Base-by-base conservation (phyloP, 352 stramenopile species). In the Phytophthora quininea region DNA sequence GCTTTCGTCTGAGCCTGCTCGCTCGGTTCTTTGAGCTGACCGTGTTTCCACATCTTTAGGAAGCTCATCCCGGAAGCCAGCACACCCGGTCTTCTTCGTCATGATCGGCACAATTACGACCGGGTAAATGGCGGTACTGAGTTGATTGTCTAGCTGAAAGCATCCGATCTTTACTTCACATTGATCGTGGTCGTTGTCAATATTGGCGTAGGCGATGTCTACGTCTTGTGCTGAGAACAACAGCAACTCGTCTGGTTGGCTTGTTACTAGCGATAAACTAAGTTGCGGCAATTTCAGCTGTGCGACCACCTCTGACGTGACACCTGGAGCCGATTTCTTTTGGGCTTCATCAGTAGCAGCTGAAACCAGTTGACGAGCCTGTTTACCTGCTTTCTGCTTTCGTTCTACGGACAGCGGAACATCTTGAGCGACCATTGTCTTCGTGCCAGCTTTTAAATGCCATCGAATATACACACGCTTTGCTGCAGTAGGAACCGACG, bases 71-170 rank as follows among this genome's bases (percentile, higher is more conserved):
- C 68, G 57, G 48, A 76, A 76, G 11, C 63, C 68, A 60, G 46
- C 64, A 35, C 68, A 73, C 3, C 68, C 68, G 14, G 57, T 62
- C 1, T 43, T 54, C 48, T 77, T 85, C 14, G 83, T 79, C 10
- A 86, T 79, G 33, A 88, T 79, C 1, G 87, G 84, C 1, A 86
- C 92, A 40, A 96, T 92, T 2, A 95, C 76, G 8, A 96, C 88
- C 3, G 89, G 88, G 49, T 94, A 96, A 31, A 93, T 76, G 3
- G 89, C 84, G 2, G 78, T 82, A 29, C 67, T 75, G 9, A 93
- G 67, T 45, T 96, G 88, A 37, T 95, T 96, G 51, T 96, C 89
- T 0, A 96, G 77, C 68, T 96, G 88, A 38, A 96, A 84, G 19
- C 79, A 89, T 3, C 84, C 79, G 29, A 96, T 80, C 51, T 93